Base-by-base conservation (phyloP, 2,329 filamentous ascomycete genomes). In the Drechslera avenae region DNA sequence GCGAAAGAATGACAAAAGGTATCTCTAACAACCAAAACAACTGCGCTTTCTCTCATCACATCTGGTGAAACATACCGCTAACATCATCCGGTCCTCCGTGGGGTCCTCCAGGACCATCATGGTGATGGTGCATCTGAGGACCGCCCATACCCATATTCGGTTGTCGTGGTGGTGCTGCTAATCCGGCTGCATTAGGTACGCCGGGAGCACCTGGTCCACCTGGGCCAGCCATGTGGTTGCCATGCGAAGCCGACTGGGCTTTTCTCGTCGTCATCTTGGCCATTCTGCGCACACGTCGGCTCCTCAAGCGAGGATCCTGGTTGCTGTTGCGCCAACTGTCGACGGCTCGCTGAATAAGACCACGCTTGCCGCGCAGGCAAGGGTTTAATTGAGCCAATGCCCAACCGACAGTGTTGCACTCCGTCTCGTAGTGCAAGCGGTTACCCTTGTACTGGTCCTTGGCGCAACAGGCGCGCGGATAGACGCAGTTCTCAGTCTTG, bases 391-490 rank as follows among this genome's bases (percentile, higher is more conserved):
- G 89, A 2, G 94, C 94, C 61, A 99, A 78, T 10, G 93, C 93
- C 94, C 94, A 99, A n/a, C 94, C 94, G n/a, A 99, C 94, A 0
- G 91, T 91, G 77, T 99, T 99, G 82, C 94, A 99, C 77, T 99
- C 94, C 13, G 91, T 97, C 79, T 99, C 94, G 75, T 99, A 99
- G 63, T 94, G 89, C 62, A 97, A 79, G 13, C 94, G 88, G 73
- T 99, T 99, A 54, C 94, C 94, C 53, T 92, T 88, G 79, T 99
- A 99, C 72, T 96, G 89, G 52, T 97, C 93, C 76, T 97, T 97
- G 61, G 86, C 85, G 74, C 91, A 96, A 79, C 92, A 97, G 3
- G 94, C 94, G 53, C 94, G 86, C 3, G 94, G 94, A 71, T 97
- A 99, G 12, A 99, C 94, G 72, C 94, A 97, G 77, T 99, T 99